Evolutionary conservation across 108 stramenopile species (phyloP), one percentile per base, ranked within the genome.

Genomic region (Epithemia pelagica): DNA sequence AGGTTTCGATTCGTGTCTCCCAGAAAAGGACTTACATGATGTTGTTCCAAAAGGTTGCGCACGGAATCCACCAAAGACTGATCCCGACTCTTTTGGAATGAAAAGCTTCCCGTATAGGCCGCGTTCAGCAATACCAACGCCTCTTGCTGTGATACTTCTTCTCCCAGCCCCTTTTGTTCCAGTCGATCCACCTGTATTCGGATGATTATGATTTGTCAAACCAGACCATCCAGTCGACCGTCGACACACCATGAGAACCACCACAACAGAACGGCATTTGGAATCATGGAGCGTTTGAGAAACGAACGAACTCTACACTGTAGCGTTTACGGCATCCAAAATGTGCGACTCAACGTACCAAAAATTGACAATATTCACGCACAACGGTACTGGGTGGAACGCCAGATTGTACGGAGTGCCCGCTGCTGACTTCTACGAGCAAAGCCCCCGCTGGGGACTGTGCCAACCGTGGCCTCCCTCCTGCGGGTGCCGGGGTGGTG

Each of bases 281-380:
- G n/a, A n/a, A n/a, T n/a, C n/a, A n/a, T n/a, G n/a, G n/a, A n/a
- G n/a, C n/a, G n/a, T n/a, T n/a, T n/a, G n/a, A n/a, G n/a, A n/a
- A n/a, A n/a, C n/a, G n/a, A n/a, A n/a, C n/a, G n/a, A n/a, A n/a
- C n/a, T n/a, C n/a, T n/a, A n/a, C n/a, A n/a, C n/a, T n/a, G n/a
- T n/a, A n/a, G n/a, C n/a, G n/a, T n/a, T n/a, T n/a, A n/a, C n/a
- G n/a, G n/a, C n/a, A n/a, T n/a, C n/a, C n/a, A n/a, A n/a, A n/a
- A n/a, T n/a, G n/a, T n/a, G n/a, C n/a, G n/a, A n/a, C n/a, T 63
- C 62, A 71, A 82, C 82, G 57, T 60, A 82, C 82, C 74, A 78
- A 69, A 74, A 78, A 68, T 72, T 58, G 66, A 56, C 61, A 63
- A 68, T 68, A 82, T 53, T 73, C 55, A 1, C 57, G 23, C n/a